Conservation (phyloP, 768 basidiomycete genomes). For the Sarcodon aspratus region DNA sequence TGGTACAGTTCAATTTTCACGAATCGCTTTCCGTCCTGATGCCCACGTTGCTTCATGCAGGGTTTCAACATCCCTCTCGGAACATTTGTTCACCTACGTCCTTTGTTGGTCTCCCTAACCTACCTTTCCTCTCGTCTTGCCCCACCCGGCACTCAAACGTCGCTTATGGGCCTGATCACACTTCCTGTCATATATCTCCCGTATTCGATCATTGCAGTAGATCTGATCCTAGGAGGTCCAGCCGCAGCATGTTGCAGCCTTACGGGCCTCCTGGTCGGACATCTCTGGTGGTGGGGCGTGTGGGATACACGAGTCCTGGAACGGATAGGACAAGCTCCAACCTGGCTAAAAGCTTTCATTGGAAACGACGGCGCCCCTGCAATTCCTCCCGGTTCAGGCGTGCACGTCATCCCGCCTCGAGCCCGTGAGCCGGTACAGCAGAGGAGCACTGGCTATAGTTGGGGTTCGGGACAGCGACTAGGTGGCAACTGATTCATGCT, state of each 20-base stretch:
- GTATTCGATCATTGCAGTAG: conserved; percentile 61
- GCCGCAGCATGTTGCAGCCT: conserved; percentile 40
- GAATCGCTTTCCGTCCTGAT: neutral
- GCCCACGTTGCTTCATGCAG: conserved; percentile 14
- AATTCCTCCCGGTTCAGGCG: conserved; percentile 23
- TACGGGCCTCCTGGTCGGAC: conserved; percentile 67
- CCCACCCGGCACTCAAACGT: conserved; percentile 54
- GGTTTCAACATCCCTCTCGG: conserved; percentile 50
- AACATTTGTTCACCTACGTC: conserved; percentile 44
- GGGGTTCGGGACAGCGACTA: conserved; percentile 46
- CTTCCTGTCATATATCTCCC: conserved; percentile 67
- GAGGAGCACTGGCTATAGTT: conserved; percentile 22
- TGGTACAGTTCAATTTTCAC: conserved; percentile 33
- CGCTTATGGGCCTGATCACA: conserved; percentile 69
- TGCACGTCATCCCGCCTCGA: conserved; percentile 50
- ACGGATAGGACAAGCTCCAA: conserved; percentile 41
- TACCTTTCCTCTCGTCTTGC: conserved; percentile 62
- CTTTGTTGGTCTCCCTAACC: conserved; percentile 54
- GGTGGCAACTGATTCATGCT: conserved; percentile 18
- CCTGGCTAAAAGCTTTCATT: conserved; percentile 42
- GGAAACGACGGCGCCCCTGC: conserved; percentile 17
- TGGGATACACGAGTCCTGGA: conserved; percentile 35
- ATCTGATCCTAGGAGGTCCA: conserved; percentile 54
- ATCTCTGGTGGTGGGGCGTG: conserved; percentile 72
- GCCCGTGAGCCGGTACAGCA: conserved; percentile 13